Evolutionary conservation across 1,284 basidiomycete species (phyloP), one percentile per base, ranked within the genome.

Genomic region (Irpex sp.): DNA sequence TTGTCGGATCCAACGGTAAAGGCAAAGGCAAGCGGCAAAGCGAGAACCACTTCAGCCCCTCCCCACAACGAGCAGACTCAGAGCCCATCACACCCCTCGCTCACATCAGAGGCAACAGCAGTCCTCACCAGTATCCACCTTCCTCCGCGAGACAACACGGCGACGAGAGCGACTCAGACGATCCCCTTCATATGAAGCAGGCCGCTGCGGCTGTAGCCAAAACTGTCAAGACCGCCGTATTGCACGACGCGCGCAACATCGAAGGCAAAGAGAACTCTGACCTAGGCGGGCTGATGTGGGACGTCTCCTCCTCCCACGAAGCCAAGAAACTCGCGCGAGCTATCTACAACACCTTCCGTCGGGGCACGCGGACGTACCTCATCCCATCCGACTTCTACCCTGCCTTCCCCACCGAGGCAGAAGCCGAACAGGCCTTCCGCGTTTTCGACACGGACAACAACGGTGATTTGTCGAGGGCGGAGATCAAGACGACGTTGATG

Each of bases 391-490:
- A 93, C 72, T 90, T 93, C 68, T 78, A 82, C 61, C 83, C 86
- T 7, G 90, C 87, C 5, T 93, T 89, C 69, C 65, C 78, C 14
- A 81, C 79, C n/a, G 72, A 76, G 5, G 79, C 77, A 56, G 80
- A 81, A 18, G 86, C 89, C 10, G 75, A 81, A 59, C 78, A 78
- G 10, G 91, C 90, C 2, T 93, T 93, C 78, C 81, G 82, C 54
- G 82, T 92, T 36, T 90, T 93, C 68, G 88, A 90, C 73, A 80
- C 77, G 64, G 91, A 93, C 70, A 81, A 84, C 67, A 91, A 93
- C 65, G 89, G 88, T 18, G 91, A 93, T 70, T 80, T 93, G 60
- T 86, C 87, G n/a, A 82, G 86, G 58, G 77, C 82, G 36, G 91
- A 93, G 74, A 83, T 93, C 71, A 93, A 92, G 75, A 80, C 82